Percentiles rank a stretch among this genome's conserved stretches.
Conservation (phyloP, 2,329 filamentous ascomycete genomes). For the Alternaria sp. region DNA sequence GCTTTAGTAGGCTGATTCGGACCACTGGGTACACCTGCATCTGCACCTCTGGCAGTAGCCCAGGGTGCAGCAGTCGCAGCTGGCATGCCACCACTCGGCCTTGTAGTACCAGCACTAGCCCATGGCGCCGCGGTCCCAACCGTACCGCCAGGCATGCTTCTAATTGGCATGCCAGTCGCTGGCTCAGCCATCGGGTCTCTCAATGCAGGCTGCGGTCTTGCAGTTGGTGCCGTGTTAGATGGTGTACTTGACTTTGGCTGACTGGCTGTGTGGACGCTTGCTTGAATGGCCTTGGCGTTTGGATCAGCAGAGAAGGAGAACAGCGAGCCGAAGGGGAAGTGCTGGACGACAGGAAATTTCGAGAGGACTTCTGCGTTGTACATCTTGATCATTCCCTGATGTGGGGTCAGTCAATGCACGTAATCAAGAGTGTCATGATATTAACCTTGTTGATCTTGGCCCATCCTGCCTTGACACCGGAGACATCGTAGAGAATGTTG, state of each 20-base stretch:
- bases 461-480: slow-evolving; percentile 87
- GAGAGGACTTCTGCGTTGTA: slow-evolving; percentile 95
- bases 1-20: slow-evolving; percentile 44
- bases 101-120: slow-evolving; percentile 13
- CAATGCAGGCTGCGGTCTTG: slow-evolving; percentile 28
- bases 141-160: not conserved
- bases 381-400: slow-evolving; percentile 97
- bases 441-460: slow-evolving; percentile 83
- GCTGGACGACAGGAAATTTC: slow-evolving; percentile 98
- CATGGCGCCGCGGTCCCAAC: slow-evolving; percentile 34
- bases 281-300: slow-evolving; percentile 39
- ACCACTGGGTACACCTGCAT: slow-evolving; percentile 26
- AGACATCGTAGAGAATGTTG: slow-evolving; percentile 92
- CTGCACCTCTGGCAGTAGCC: not conserved
- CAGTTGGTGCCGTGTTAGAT: slow-evolving; percentile 24
- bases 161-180: slow-evolving; percentile 7
- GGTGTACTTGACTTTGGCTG: slow-evolving; percentile 37
- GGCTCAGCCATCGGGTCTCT: slow-evolving; percentile 34
- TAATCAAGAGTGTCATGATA: not conserved
- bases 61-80: slow-evolving; percentile 6
- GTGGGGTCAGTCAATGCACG: slow-evolving; percentile 4
- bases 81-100: not conserved
- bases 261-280: slow-evolving; percentile 44
- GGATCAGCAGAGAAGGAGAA: slow-evolving; percentile 57
- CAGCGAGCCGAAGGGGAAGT: slow-evolving; percentile 67